phyloP scores from a whole-genome alignment of 805 yeast species.

The Jamesozyma lodderae region DNA sequence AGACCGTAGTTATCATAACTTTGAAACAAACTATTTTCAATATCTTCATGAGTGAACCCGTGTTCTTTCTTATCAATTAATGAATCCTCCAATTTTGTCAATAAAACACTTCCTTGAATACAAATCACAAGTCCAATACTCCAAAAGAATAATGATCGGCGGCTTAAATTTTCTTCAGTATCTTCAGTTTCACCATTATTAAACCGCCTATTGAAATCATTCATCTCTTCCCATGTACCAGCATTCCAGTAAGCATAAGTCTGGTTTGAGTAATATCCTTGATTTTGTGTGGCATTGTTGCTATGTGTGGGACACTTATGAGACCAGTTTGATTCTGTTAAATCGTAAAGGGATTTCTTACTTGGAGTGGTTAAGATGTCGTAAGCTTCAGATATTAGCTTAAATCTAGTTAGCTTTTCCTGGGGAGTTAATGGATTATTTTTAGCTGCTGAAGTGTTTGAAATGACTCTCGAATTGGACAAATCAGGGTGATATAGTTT shows the following conservation, averaged over 20 bases:
- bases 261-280: conserved; percentile 28
- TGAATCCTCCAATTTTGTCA: conserved; percentile 33
- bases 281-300: conserved; percentile 1
- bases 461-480: conserved; percentile 8
- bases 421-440: conserved; percentile 8
- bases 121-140: conserved; percentile 32
- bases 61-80: conserved; percentile 21
- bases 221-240: conserved; percentile 57
- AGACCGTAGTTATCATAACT: conserved; percentile 45
- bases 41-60: conserved; percentile 31
- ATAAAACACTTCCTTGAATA: conserved; percentile 34
- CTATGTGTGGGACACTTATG: conserved; percentile 21
- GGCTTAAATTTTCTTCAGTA: not conserved
- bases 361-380: conserved; percentile 40
- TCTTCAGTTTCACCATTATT: not conserved
- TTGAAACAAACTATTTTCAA: conserved; percentile 33
- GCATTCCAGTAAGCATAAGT: conserved; percentile 46
- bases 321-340: conserved; percentile 39
- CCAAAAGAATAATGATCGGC: conserved; percentile 15
- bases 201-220: conserved; percentile 20
- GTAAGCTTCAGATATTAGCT: conserved; percentile 49
- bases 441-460: not conserved
- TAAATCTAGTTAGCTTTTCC: conserved; percentile 39
- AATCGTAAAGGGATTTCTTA: conserved; percentile 39
- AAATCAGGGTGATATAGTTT: conserved; percentile 61